These are phyloP conservation scores for Mortierella antarctica DNA, from an alignment of 192 early-diverging fungal genomes.

Conservation along the genomic window DNA sequence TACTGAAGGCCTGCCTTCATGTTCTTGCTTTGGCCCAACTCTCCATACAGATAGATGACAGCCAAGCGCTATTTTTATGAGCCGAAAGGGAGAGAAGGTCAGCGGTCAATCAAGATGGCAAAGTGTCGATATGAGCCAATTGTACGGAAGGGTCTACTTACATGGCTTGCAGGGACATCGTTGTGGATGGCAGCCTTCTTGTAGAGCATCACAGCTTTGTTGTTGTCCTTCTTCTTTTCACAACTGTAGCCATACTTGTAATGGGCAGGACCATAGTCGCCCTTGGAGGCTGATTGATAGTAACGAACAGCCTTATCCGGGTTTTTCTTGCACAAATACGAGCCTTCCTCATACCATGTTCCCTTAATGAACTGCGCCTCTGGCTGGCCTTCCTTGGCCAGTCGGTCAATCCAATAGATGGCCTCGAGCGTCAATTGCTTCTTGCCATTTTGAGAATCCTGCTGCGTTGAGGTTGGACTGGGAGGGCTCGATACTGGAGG, in stretches of 20 bases:
- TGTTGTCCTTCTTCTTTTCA: conserved; percentile 69
- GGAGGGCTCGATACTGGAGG: conserved; percentile 12
- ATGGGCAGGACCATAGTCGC: conserved; percentile 71
- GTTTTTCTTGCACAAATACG: conserved; percentile 67
- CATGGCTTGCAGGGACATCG: conserved; percentile 73
- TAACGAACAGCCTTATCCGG: conserved; percentile 73
- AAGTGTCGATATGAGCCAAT: not conserved
- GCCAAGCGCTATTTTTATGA: conserved; percentile 73
- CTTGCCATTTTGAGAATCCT: conserved; percentile 26
- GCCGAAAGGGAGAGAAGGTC: not conserved
- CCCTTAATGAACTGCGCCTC: conserved; percentile 84
- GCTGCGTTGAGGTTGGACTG: conserved; percentile 4
- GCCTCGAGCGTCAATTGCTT: conserved; percentile 67
- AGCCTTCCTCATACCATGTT: conserved; percentile 75
- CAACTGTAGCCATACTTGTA: conserved; percentile 73
- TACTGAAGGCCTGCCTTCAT: conserved; percentile 85
- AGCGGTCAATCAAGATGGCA: not conserved
- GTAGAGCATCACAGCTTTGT: conserved; percentile 74
- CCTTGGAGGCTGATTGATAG: conserved; percentile 72
- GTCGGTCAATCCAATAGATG: conserved; percentile 77
- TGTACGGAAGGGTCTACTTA: conserved; percentile 39
- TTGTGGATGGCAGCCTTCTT: conserved; percentile 75
- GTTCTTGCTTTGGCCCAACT: conserved; percentile 73
- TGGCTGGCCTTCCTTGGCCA: conserved; percentile 73
- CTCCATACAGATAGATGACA: conserved; percentile 78